Percentiles rank a stretch among this genome's conserved stretches.
phyloP scores from a whole-genome alignment of 148 eudicot genomes.

The Silene latifolia region DNA sequence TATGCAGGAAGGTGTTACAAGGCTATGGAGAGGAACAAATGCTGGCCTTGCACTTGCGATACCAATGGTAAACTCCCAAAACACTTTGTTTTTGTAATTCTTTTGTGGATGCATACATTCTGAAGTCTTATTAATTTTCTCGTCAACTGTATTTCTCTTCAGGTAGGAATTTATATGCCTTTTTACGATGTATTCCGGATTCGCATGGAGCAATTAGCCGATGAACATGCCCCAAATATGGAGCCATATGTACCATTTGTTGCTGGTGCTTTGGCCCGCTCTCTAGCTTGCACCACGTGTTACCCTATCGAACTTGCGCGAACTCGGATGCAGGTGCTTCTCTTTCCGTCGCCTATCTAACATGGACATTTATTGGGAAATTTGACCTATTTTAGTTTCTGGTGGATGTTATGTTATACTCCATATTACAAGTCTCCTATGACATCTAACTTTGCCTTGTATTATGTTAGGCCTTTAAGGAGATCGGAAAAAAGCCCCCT shows the following conservation, averaged over 20 bases:
- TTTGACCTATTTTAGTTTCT: not conserved
- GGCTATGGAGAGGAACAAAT: conserved; percentile 98
- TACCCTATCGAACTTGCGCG: conserved; percentile 92
- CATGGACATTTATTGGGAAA: not conserved
- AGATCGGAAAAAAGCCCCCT: conserved; percentile 71
- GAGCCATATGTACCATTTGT: conserved; percentile 66
- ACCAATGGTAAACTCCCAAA: conserved; percentile 68
- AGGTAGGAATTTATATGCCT: conserved; percentile 96
- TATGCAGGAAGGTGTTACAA: conserved; percentile 80
- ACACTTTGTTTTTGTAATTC: not conserved
- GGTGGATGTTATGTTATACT: not conserved
- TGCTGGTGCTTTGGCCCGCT: conserved; percentile 88
- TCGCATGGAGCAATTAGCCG: conserved; percentile 47
- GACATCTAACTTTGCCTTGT: not conserved
- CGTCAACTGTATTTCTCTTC: conserved; percentile 9
- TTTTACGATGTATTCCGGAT: conserved; percentile 77
- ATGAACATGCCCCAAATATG: conserved; percentile 60
- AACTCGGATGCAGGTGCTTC: conserved; percentile 87
- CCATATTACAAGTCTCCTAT: not conserved
- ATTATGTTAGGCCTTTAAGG: conserved; percentile 73
- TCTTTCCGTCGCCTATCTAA: not conserved
- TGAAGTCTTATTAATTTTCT: not conserved
- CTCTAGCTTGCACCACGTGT: conserved; percentile 83
- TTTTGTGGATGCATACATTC: not conserved
- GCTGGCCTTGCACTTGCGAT: conserved; percentile 90